A percentile compares a stretch with the other conserved stretches of the same genome.
phyloP scores from a whole-genome alignment of 2,329 filamentous ascomycete species.

The Neurospora sp. region DNA sequence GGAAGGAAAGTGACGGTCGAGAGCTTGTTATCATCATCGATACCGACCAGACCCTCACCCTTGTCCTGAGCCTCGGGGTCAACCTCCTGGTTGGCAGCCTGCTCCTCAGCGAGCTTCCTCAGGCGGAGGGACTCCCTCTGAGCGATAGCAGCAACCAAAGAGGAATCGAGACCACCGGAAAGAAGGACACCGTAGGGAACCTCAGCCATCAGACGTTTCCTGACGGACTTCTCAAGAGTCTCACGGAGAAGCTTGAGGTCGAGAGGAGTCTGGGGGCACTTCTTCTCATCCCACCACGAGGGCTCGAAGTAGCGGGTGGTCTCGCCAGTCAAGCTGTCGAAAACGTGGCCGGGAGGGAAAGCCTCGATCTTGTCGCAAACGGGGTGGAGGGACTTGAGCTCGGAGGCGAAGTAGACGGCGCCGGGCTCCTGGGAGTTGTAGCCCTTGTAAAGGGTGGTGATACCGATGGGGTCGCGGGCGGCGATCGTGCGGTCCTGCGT shows the following conservation, averaged over 20 bases:
- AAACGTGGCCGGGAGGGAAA: constrained; percentile 93
- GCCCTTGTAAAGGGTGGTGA: constrained; percentile 96
- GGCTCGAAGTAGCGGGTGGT: constrained; percentile 85
- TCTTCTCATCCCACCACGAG: constrained; percentile 78
- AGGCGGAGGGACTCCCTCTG: constrained; percentile 81
- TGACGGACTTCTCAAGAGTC: constrained; percentile 79
- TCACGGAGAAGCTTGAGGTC: constrained; percentile 75
- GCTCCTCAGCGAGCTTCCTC: constrained; percentile 47
- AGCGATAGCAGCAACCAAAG: constrained; percentile 87
- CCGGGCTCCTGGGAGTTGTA: constrained; percentile 74
- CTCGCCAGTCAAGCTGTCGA: constrained; percentile 83
- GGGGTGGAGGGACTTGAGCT: constrained; percentile 84
- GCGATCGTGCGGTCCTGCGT: constrained; percentile 84
- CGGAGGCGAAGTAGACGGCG: constrained; percentile 90
- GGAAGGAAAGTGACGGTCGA: constrained; percentile 85
- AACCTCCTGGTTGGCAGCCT: constrained; percentile 31
- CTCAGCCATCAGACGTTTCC: constrained; percentile 97
- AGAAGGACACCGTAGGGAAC: constrained; percentile 94
- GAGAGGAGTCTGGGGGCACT: constrained; percentile 67
- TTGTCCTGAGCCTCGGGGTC: constrained; percentile 42
- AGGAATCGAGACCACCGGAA: constrained; percentile 92
- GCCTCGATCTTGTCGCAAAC: constrained; percentile 92
- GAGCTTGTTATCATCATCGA: constrained; percentile 84
- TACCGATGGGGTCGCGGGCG: constrained; percentile 89
- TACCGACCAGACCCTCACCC: constrained; percentile 73